These are phyloP conservation scores for Saksenaea oblongispora DNA, from an alignment of 371 early-diverging fungal genomes.

Conservation along the genomic window DNA sequence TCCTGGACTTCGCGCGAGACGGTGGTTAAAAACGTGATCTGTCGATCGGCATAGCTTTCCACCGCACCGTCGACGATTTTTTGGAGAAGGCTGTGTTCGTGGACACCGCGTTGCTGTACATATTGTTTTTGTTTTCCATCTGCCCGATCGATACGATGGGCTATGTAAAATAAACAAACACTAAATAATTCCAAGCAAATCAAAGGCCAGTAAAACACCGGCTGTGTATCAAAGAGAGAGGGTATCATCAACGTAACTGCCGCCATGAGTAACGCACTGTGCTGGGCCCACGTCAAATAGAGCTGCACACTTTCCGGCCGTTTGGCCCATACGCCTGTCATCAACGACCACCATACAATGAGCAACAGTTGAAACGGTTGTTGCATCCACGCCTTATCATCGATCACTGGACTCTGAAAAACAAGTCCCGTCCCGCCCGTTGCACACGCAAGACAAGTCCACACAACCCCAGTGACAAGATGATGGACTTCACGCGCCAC, in stretches of 20 bases:
- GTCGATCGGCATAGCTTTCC: constrained; percentile 22
- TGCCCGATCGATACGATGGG: constrained; percentile 7
- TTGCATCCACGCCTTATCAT: constrained; percentile 5
- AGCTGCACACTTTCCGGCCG: background rate
- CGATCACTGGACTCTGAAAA: background rate
- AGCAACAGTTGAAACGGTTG: constrained; percentile 4
- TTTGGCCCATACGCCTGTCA: background rate
- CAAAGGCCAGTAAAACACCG: constrained; percentile 1
- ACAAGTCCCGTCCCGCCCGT: background rate
- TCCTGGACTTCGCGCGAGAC: constrained; percentile 56
- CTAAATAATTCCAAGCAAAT: constrained; percentile 1
- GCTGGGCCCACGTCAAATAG: constrained; percentile 6
- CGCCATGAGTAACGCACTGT: background rate
- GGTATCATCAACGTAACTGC: constrained; percentile 8
- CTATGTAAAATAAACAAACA: constrained; percentile 7
- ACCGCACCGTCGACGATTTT: constrained; percentile 21
- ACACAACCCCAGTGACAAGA: background rate
- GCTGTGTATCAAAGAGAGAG: constrained; percentile 4
- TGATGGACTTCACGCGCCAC: constrained; percentile 6
- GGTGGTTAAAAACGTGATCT: constrained; percentile 27
- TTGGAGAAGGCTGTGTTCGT: constrained; percentile 16
- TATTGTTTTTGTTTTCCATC: background rate
- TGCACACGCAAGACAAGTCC: constrained; percentile 4
- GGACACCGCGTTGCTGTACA: background rate
- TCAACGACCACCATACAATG: constrained; percentile 6